Base-by-base conservation (phyloP, 352 stramenopile species). In the Phytophthora quininea region DNA sequence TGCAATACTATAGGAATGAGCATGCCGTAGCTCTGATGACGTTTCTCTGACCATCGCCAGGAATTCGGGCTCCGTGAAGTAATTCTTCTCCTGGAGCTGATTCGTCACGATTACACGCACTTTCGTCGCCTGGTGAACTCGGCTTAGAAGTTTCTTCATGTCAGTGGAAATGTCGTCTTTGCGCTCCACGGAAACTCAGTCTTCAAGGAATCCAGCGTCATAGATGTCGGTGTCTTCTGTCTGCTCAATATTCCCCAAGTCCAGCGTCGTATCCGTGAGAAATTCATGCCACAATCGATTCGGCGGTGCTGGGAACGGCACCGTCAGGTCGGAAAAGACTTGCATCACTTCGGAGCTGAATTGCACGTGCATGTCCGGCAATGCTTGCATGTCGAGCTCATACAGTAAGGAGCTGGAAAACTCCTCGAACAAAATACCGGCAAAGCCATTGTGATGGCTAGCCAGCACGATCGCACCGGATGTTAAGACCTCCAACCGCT, bases 281-380 rank as follows among this genome's bases (percentile, higher is more conserved):
- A 56, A 56, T 19, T 3, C 30, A 15, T 32, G 50, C 33, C 32
- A 42, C 24, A 10, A 6, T 8, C 33, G 32, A 32, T 56, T 56
- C 10, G 50, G 50, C 7, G 50, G 50, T 31, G 50, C 52, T 6
- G 49, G 52, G n/a, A 58, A 58, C 37, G 52, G 37, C 35, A 58
- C 52, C 9, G 4, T 49, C 9, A 58, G 33, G 35, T 33, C 37
- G 8, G 11, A 32, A 19, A 58, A 27, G 3, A 49, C 5, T 24
- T 47, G 10, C 11, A 27, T 24, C 29, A 49, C 35, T 10, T 47
- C 11, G n/a, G 42, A 15, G 27, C 10, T 10, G 10, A 58, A 38
- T 11, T 58, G 32, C 19, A 58, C 52, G 24, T 24, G 52, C 29
- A 37, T 58, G 27, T 29, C 35, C 8, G 52, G 52, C 27, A n/a